Conservation (phyloP, 1,284 basidiomycete species). For the Omphalotus olearius region DNA sequence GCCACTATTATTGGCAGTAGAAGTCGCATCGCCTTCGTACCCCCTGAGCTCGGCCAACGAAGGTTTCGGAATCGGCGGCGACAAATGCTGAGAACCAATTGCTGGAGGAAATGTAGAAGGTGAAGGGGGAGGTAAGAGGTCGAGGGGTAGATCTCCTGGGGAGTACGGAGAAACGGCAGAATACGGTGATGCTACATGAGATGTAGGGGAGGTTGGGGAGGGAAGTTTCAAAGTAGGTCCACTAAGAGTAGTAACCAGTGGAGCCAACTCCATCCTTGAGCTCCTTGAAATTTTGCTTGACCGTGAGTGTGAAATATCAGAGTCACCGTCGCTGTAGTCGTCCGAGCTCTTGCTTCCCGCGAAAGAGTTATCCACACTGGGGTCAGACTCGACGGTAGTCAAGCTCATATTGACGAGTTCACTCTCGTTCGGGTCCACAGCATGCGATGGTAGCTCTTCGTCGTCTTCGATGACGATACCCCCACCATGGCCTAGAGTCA, state of each 20-base stretch:
- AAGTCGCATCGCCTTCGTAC: conserved; percentile 3
- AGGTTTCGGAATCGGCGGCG: conserved; percentile 21
- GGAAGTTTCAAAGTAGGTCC: neutral
- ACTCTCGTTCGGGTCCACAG: conserved; percentile 7
- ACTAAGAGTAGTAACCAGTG: neutral
- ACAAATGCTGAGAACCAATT: conserved; percentile 15
- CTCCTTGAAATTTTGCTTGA: too few species aligned
- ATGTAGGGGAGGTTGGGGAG: neutral
- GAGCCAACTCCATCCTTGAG: neutral
- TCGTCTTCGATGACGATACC: conserved; percentile 36
- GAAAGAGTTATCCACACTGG: neutral
- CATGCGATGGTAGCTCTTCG: conserved; percentile 29
- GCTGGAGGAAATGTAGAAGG: conserved; percentile 14
- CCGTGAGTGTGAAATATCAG: too few species aligned
- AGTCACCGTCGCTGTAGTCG: neutral
- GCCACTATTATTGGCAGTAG: neutral
- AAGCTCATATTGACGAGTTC: conserved; percentile 8
- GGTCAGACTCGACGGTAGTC: conserved; percentile 2
- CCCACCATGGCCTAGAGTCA: conserved; percentile 8
- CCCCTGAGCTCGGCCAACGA: conserved; percentile 29
- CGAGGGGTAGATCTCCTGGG: conserved; percentile 9
- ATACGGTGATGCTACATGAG: conserved; percentile 1
- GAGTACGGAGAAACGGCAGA: conserved; percentile 10
- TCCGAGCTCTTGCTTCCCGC: neutral
- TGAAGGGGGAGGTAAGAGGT: conserved; percentile 16